Conservation (phyloP, 495 filamentous ascomycete species). For the Lepidopterella palustris region DNA sequence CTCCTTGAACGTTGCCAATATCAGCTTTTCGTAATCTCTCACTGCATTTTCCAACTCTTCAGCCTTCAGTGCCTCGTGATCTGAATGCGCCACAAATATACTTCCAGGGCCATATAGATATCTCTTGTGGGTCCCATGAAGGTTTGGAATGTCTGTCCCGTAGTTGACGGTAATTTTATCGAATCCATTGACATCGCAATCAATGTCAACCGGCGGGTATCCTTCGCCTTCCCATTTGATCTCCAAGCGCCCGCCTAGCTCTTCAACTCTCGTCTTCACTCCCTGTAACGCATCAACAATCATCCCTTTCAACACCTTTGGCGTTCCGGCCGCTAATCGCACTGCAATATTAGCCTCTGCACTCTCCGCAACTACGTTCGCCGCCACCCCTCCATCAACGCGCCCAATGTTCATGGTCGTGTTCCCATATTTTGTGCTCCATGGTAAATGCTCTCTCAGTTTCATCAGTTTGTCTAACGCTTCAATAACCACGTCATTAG, state of each 20-base stretch:
- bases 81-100: slow-evolving; percentile 83
- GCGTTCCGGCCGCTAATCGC: slow-evolving; percentile 66
- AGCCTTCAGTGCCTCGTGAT: slow-evolving; percentile 71
- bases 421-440: slow-evolving; percentile 68
- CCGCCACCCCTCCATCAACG: slow-evolving; percentile 75
- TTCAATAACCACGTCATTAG: slow-evolving; percentile 65
- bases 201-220: slow-evolving; percentile 70
- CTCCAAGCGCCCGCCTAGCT: slow-evolving; percentile 52
- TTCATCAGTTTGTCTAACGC: slow-evolving; percentile 57
- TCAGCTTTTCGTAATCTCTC: slow-evolving; percentile 40
- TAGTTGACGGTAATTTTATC: slow-evolving; percentile 77
- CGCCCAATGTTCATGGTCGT: slow-evolving; percentile 81
- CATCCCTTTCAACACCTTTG: slow-evolving; percentile 48
- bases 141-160: slow-evolving; percentile 81
- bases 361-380: slow-evolving; percentile 74
- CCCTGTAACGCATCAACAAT: slow-evolving; percentile 52
- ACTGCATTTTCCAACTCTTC: slow-evolving; percentile 49
- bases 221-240: slow-evolving; percentile 50
- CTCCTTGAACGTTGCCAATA: slow-evolving; percentile 23
- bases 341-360: slow-evolving; percentile 63
- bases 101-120: slow-evolving; percentile 87
- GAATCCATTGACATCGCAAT: slow-evolving; percentile 78
- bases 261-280: slow-evolving; percentile 30
- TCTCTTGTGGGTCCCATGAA: slow-evolving; percentile 64
- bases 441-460: slow-evolving; percentile 57